A percentile compares a stretch with the other conserved stretches of the same genome.
Evolutionary conservation across 163 green algal genomes (phyloP).

Genomic region (Scenedesmus sp.): DNA sequence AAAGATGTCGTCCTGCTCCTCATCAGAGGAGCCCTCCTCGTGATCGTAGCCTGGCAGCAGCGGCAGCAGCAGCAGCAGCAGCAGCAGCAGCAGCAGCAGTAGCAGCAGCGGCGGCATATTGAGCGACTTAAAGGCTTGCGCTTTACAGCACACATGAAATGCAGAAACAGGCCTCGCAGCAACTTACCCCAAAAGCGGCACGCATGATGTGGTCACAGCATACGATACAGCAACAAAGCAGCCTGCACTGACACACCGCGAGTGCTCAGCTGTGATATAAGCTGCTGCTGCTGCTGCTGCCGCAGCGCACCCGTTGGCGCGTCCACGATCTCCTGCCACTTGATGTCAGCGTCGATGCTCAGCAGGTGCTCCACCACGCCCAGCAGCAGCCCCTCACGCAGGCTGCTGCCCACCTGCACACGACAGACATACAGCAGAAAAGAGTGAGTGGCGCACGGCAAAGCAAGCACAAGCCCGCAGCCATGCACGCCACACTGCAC

Average conservation of each 20-base stretch:
- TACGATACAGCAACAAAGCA: too few species aligned
- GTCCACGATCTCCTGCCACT: slow-evolving; percentile 92
- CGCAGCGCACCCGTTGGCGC: slow-evolving; percentile 57
- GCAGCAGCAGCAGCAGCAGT: slow-evolving; percentile 24
- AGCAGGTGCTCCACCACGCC: slow-evolving; percentile 83
- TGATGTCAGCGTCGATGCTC: slow-evolving; percentile 90
- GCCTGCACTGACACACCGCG: too few species aligned
- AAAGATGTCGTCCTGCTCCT: slow-evolving; percentile 85
- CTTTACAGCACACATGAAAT: too few species aligned
- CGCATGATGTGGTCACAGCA: too few species aligned
- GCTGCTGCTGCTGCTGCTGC: not conserved
- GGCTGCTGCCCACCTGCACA: slow-evolving; percentile 5
- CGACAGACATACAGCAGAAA: too few species aligned
- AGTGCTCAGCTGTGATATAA: too few species aligned
- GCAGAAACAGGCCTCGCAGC: too few species aligned
- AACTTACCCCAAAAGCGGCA: too few species aligned
- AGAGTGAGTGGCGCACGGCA: not conserved
- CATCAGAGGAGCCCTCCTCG: slow-evolving; percentile 66
- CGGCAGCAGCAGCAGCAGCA: slow-evolving; percentile 14
- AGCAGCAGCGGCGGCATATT: not conserved
- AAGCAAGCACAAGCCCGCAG: not conserved
- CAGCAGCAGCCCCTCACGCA: slow-evolving; percentile 15
- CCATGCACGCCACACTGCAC: too few species aligned
- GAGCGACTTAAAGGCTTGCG: not conserved
- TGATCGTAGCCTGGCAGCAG: slow-evolving; percentile 70